Evolutionary conservation across 2,329 filamentous ascomycete genomes (phyloP).

Genomic region (Volutella citrinella): DNA sequence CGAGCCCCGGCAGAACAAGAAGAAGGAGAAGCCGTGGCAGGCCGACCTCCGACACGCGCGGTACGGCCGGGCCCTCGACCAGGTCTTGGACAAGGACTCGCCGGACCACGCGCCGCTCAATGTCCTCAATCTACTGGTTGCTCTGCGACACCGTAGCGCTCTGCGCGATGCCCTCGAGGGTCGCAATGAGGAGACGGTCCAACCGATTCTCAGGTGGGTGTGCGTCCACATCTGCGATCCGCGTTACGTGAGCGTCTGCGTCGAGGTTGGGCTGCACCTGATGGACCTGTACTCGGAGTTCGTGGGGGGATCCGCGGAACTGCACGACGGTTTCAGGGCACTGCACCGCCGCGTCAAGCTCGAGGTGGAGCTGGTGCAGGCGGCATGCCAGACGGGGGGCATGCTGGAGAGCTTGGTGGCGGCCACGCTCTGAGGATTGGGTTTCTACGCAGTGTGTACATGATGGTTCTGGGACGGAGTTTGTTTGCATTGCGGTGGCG

Average conservation of each 20-base stretch:
- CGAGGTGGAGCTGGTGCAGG: slow-evolving; percentile 80
- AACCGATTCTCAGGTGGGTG: slow-evolving; percentile 82
- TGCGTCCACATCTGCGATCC: slow-evolving; percentile 79
- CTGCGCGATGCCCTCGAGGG: slow-evolving; percentile 75
- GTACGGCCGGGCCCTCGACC: slow-evolving; percentile 76
- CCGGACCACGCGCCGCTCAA: slow-evolving; percentile 57
- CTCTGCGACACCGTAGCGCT: slow-evolving; percentile 83
- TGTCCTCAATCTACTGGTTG: slow-evolving; percentile 74
- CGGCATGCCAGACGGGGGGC: slow-evolving; percentile 76
- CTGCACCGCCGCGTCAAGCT: slow-evolving; percentile 69
- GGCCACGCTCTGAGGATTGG: slow-evolving; percentile 25
- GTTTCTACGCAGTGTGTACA: neutral
- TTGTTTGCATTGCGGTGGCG: slow-evolving; percentile 16
- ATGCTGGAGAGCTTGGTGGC: slow-evolving; percentile 74
- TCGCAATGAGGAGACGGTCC: slow-evolving; percentile 76
- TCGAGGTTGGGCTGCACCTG: slow-evolving; percentile 78
- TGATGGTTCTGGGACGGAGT: neutral
- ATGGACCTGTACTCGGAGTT: slow-evolving; percentile 86
- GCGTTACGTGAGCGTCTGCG: slow-evolving; percentile 74
- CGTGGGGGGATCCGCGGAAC: slow-evolving; percentile 67
- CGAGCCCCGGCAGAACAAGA: slow-evolving; percentile 47
- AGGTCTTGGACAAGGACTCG: slow-evolving; percentile 59
- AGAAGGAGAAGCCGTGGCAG: slow-evolving; percentile 76
- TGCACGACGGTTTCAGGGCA: slow-evolving; percentile 67
- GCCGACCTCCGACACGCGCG: slow-evolving; percentile 72